Conservation (phyloP, 2,329 filamentous ascomycete genomes). For the Alternaria burnsii region DNA sequence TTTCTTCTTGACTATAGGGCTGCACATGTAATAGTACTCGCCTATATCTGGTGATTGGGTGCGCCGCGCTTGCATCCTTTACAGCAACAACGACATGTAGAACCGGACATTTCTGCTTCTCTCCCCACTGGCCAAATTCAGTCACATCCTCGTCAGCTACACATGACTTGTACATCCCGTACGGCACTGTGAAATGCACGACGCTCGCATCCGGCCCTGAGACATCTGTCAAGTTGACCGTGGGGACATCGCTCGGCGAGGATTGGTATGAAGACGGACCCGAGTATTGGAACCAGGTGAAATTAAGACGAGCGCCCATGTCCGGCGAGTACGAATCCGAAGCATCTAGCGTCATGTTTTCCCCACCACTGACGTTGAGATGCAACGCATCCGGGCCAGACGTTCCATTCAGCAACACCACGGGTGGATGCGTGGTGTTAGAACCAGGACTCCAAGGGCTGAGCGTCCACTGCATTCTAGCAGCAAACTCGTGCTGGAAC, state of each 20-base stretch:
- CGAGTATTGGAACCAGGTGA: neutral
- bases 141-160: neutral
- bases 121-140: neutral
- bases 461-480: neutral
- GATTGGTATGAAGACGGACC: neutral
- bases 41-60: neutral
- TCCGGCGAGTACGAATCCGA: too few species aligned
- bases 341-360: too few species aligned
- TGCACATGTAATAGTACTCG: neutral
- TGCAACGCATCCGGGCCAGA: too few species aligned
- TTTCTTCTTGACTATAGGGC: neutral
- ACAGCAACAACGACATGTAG: neutral
- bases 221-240: neutral
- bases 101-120: neutral
- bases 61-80: neutral
- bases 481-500: neutral
- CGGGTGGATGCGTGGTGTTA: too few species aligned
- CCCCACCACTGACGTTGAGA: too few species aligned
- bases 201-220: neutral
- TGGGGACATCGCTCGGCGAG: neutral
- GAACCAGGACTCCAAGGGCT: too few species aligned
- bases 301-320: fast-evolving
- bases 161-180: neutral
- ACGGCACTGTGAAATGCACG: neutral
- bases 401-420: too few species aligned